Evolutionary conservation across 345 rosid species (phyloP), one percentile per base, ranked within the genome.

Genomic region (Rubroshorea leprosula): DNA sequence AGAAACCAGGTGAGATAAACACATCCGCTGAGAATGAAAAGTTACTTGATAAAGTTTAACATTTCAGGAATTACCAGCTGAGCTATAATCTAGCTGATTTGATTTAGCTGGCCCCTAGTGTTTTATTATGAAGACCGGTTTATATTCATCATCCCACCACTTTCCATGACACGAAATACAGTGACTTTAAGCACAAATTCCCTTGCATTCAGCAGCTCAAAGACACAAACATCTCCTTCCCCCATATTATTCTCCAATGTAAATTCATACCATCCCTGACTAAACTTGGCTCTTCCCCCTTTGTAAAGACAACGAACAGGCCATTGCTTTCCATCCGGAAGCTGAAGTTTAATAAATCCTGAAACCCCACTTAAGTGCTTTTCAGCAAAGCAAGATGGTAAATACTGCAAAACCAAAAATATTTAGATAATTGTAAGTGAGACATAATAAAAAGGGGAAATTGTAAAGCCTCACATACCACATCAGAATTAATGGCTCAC

Each of bases 261-360:
- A 76, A 89, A 89, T 62, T 89, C 93, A n/a, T 83, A 89, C 96
- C 96, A 89, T 46, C 96, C 96, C 71, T 80, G 90, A 62, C 93
- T 85, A 49, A 89, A 73, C 64, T 85, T 89, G 27, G 96, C 96
- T 72, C 84, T 75, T 46, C 96, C 96, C 23, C 86, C 96, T 80
- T 69, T 83, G 59, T 85, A 85, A 29, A 80, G 90, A 64, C 96
- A 89, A 23, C 96, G 81, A n/a, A 89, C 96, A 5, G 93, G 82
- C 96, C 96, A 89, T 61, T 85, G 90, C 65, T 66, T 85, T 57
- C 84, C 87, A 27, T 85, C 83, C n/a, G 88, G 66, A 15, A 78
- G 76, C 73, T 88, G 90, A 56, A 88, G 84, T 66, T 83, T 88
- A 27, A 88, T 88, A 71, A 81, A 88, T 25, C 93, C 96, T 0